phyloP scores from a whole-genome alignment of 2,329 filamentous ascomycete genomes.

The Fusarium dimerum region DNA sequence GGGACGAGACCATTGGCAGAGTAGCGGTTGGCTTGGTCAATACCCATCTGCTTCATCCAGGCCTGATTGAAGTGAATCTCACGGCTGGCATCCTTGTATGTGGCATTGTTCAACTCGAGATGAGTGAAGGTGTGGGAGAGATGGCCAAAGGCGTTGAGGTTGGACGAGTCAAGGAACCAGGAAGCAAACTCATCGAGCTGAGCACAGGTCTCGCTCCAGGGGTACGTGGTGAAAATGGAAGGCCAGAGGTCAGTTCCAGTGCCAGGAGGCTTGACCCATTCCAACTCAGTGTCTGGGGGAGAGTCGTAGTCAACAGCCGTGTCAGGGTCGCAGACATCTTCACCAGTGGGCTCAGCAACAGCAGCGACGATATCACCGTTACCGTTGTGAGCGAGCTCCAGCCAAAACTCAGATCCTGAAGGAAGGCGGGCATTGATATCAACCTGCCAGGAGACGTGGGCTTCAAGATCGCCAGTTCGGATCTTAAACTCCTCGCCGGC shows the following conservation, averaged over 20 bases:
- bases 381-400: slow-evolving; percentile 19
- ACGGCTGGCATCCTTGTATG: slow-evolving; percentile 13
- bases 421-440: slow-evolving; percentile 16
- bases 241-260: slow-evolving; percentile 15
- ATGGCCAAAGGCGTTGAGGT: slow-evolving; percentile 18
- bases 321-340: neutral
- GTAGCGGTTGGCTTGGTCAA: slow-evolving; percentile 12
- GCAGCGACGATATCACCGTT: slow-evolving; percentile 17
- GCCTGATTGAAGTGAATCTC: slow-evolving; percentile 19
- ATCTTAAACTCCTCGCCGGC: slow-evolving; percentile 17
- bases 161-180: slow-evolving; percentile 14
- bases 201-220: slow-evolving; percentile 16
- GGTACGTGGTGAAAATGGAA: slow-evolving; percentile 4
- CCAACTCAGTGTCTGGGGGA: slow-evolving; percentile 10
- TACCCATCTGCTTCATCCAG: slow-evolving; percentile 15
- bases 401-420: slow-evolving; percentile 12
- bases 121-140: slow-evolving; percentile 19
- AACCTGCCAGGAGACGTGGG: slow-evolving; percentile 16
- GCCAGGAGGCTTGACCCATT: slow-evolving; percentile 11
- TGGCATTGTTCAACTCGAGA: slow-evolving; percentile 19
- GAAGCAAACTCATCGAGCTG: slow-evolving; percentile 13
- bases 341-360: neutral
- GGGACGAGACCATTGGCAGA: slow-evolving; percentile 14
- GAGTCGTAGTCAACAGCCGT: slow-evolving; percentile 10
- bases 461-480: slow-evolving; percentile 10